Base-by-base conservation (phyloP, 2,329 filamentous ascomycete genomes). In the Lachnellula subtilissima region DNA sequence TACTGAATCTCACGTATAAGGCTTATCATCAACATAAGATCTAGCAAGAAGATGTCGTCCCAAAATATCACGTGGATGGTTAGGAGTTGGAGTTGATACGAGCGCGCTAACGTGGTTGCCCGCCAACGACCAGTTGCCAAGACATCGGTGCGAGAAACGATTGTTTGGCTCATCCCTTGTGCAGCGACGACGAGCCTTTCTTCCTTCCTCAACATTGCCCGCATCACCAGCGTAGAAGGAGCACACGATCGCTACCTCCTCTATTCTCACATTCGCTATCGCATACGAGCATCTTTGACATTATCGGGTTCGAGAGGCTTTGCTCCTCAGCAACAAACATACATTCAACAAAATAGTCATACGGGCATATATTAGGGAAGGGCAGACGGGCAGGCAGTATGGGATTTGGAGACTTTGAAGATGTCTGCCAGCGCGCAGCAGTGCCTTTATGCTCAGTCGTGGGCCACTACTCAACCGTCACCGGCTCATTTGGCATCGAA, bases 371-470 rank as follows among this genome's bases (percentile, higher is more conserved):
- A 19, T 22, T 19, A 12, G 19, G 36, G 17, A 45, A 43, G 43
- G 19, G 50, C n/a, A 55, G 19, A 35, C 49, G 46, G 47, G 22
- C 51, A 63, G 43, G 14, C 54, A 64, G 39, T 25, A 92, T 95
- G 81, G 88, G 86, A 62, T 97, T 97, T 74, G 93, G 93, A 65
- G 88, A 96, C 75, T 97, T 97, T 75, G 84, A 86, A 56, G 78
- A 80, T 65, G 87, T 97, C 77, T 99, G 94, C 82, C 79, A 83
- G 65, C 89, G 87, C 76, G 88, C 89, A 60, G 83, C 91, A 60
- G 79, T 99, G 64, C 94, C 94, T 57, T 76, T 97, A 67, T 99
- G 94, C 75, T 84, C 90, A 52, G 81, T 91, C 54, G 83, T 99
- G 64, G 94, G 94, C 17, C 82, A 87, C 47, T 83, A 87, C 66